Percentiles rank a stretch among this genome's conserved stretches.
Conservation (phyloP, 345 rosid species). For the Brassica napus region DNA sequence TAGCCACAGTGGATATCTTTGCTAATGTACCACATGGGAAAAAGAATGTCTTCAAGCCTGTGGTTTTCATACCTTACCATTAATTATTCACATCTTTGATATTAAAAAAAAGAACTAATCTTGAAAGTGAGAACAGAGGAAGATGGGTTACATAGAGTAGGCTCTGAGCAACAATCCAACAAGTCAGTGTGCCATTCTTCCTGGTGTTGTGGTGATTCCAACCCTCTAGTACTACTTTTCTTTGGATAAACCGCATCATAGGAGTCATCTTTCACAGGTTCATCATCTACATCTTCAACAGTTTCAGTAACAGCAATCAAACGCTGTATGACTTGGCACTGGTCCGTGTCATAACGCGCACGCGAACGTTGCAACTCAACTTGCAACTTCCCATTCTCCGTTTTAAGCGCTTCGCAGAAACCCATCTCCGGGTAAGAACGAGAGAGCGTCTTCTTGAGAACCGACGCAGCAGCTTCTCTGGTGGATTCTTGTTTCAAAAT, state of each 20-base stretch:
- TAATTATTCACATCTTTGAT: neutral
- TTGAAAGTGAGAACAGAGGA: neutral
- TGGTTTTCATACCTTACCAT: neutral
- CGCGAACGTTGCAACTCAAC: slow-evolving; percentile 79
- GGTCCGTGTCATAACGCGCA: slow-evolving; percentile 59
- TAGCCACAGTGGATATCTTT: slow-evolving; percentile 79
- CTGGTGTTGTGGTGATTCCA: slow-evolving; percentile 43
- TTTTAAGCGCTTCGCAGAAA: slow-evolving; percentile 69
- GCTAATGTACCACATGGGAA: slow-evolving; percentile 85
- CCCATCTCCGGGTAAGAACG: slow-evolving; percentile 78
- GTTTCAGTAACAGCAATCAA: slow-evolving; percentile 73
- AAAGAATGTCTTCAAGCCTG: slow-evolving; percentile 78
- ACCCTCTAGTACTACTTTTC: slow-evolving; percentile 53
- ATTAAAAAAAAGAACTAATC: neutral
- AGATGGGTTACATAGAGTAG: slow-evolving; percentile 60
- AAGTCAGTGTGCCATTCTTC: slow-evolving; percentile 88
- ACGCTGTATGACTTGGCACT: slow-evolving; percentile 78
- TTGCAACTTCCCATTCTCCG: slow-evolving; percentile 72
- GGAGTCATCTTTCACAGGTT: slow-evolving; percentile 43
- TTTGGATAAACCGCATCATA: slow-evolving; percentile 45
- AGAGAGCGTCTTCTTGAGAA: slow-evolving; percentile 75
- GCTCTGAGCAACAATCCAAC: slow-evolving; percentile 87
- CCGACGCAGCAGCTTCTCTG: slow-evolving; percentile 47
- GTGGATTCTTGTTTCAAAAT: slow-evolving; percentile 73
- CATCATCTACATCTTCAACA: slow-evolving; percentile 40